Base-by-base conservation (phyloP, 2,329 filamentous ascomycete species). In the Cytospora piceae region DNA sequence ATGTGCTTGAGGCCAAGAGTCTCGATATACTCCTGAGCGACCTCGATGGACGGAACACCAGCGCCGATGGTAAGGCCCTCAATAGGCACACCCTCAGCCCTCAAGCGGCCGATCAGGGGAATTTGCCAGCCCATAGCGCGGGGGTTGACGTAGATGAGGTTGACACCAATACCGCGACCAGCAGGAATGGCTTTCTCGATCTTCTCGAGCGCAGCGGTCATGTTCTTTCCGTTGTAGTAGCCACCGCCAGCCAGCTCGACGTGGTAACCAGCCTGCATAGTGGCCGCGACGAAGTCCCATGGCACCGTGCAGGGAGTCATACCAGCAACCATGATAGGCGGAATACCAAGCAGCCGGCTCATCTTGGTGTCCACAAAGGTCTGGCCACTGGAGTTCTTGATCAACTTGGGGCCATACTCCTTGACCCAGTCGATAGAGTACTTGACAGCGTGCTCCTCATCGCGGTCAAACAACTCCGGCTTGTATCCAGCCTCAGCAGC, bases 371-470 rank as follows among this genome's bases (percentile, higher is more conserved):
- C 94, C 56, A 99, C 92, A 71, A 91, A 97, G 2, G 92, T 97
- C 74, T 94, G 87, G 24, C 95, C 95, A 65, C 87, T 88, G 14
- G 94, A 94, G 17, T 92, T 97, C 80, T 92, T 95, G 72, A 96
- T 89, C 53, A 99, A 84, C 67, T 89, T 90, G n/a, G 96, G 95
- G 12, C 94, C 94, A 75, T 95, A 94, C 77, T 97, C 94, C 79
- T 96, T 96, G 65, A 99, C 93, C 96, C 96, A 99, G 78, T 99
- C 93, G 34, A 93, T 90, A 58, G 95, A 94, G 76, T 93, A 98
- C 77, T 94, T 95, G 74, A 99, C 90, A 6, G 95, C 94, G 73
- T 97, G 88, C 75, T 97, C 92, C 73, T 94, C 93, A 75, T 99
- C 95, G 65, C 95, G 91, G 76, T 99, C 94, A 73, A 99, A 99